phyloP scores from a whole-genome alignment of 75 land plant species.

The Gnetum montanum region DNA sequence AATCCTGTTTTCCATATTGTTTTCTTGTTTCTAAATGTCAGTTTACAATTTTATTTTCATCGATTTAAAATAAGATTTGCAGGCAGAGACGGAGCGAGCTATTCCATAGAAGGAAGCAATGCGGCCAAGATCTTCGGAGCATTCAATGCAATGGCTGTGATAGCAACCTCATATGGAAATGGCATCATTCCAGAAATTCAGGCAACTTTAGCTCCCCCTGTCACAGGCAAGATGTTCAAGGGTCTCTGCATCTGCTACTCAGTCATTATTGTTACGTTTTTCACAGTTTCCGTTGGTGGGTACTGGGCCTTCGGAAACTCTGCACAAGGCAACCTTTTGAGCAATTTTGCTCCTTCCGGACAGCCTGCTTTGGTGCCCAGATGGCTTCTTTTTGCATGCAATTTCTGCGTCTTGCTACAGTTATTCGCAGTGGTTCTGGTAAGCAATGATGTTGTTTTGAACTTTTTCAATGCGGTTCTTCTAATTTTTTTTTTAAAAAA shows the following conservation, averaged over 20 bases:
- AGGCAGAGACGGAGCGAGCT: constrained; percentile 39
- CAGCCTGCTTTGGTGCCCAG: constrained; percentile 35
- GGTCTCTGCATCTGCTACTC: constrained; percentile 58
- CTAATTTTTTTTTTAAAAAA: no score
- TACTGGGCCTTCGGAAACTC: constrained; percentile 88
- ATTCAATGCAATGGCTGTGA: constrained; percentile 70
- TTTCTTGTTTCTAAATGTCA: no score
- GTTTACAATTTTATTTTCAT: no score
- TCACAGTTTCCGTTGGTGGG: constrained; percentile 62
- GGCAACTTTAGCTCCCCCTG: constrained; percentile 71
- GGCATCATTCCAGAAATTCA: constrained; percentile 93
- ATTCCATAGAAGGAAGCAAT: constrained; percentile 33
- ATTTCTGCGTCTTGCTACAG: constrained; percentile 47
- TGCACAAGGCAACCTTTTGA: constrained; percentile 29
- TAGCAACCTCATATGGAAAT: constrained; percentile 75
- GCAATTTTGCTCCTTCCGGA: constrained; percentile 37
- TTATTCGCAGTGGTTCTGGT: constrained; percentile 54
- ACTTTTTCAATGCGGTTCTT: no score
- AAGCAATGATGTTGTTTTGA: no score
- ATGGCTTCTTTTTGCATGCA: constrained; percentile 59
- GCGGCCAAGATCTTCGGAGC: constrained; percentile 37
- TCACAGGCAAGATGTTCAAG: constrained; percentile 74
- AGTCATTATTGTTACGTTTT: constrained; percentile 43
- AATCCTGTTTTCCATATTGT: no score
- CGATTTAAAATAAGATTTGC: no score